Conservation (phyloP, 441 rosid species). For the Flueggea neowawraea region DNA sequence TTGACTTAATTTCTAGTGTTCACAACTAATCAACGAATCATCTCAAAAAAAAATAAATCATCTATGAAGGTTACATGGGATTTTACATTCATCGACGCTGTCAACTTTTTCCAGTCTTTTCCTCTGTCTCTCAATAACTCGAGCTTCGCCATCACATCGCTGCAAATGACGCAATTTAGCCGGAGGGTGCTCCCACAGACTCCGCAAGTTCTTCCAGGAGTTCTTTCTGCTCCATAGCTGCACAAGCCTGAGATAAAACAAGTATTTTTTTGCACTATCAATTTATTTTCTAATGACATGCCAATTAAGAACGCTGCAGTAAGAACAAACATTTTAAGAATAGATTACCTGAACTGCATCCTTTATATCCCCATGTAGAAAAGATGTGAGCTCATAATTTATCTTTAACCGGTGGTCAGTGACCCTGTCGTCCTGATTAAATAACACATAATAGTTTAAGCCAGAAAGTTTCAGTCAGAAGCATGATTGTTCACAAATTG, state of each 20-base stretch:
- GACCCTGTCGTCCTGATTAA: slow-evolving; percentile 79
- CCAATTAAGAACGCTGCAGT: too few relatives aligned
- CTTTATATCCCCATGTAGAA: slow-evolving; percentile 78
- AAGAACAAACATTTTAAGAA: background rate
- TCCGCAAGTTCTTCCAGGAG: slow-evolving; percentile 80
- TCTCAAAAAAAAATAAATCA: too few relatives aligned
- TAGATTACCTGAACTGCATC: slow-evolving; percentile 72
- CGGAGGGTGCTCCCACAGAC: slow-evolving; percentile 47
- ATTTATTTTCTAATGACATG: background rate
- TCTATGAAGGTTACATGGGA: too few relatives aligned
- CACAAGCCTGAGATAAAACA: slow-evolving; percentile 57
- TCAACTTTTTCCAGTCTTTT: too few relatives aligned
- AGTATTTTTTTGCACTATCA: background rate
- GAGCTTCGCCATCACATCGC: too few relatives aligned
- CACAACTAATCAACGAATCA: too few relatives aligned
- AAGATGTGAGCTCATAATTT: slow-evolving; percentile 80
- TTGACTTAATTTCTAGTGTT: too few relatives aligned
- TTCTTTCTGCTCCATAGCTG: slow-evolving; percentile 82
- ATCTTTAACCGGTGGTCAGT: slow-evolving; percentile 93
- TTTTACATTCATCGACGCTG: too few relatives aligned
- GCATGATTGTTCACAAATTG: background rate
- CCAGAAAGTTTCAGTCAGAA: background rate
- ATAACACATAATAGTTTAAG: slow-evolving; percentile 4
- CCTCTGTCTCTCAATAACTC: too few relatives aligned
- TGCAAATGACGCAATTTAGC: slow-evolving; percentile 16